Evolutionary conservation across 1,284 basidiomycete species (phyloP), one percentile per base, ranked within the genome.

Genomic region (Fomitopsis schrenkii): DNA sequence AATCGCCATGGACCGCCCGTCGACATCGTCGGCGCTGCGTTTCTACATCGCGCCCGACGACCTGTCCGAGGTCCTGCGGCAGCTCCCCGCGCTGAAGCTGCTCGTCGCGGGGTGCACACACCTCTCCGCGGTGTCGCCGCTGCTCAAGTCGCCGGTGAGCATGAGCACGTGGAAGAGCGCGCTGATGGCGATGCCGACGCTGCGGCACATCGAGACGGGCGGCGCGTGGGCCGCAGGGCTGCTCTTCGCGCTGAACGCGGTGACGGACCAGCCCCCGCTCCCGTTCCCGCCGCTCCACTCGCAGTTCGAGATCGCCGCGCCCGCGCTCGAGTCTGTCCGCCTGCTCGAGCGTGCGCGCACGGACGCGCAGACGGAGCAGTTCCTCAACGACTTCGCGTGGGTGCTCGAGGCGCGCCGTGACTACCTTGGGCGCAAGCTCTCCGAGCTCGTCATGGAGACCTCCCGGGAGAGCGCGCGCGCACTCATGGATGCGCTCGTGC

Each of bases 11-110:
- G 50, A 19, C 14, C 48, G 55, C 12, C 28, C 44, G 8, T 22
- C 48, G 45, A 17, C 38, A 26, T 35, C 57, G 15, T 55, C 60
- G n/a, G 44, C 48, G 5, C 19, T 61, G 17, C 52, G 44, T 17
- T 59, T 58, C 35, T 57, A 52, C 30, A 41, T 62, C 40, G 40
- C 30, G 1, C 56, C 60, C 17, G 54, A 62, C 30, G 22, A 55
- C 44, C 33, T 62, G 1, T 46, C 56, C 12, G 12, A 59, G 15
- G 41, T 62, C n/a, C 53, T 62, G 26, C 17, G 14, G n/a, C 50
- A 45, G 44, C 5, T 44, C 10, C 17, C 42, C 30, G 22, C 38
- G 28, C 7, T 62, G n/a, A 30, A 46, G 33, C 35, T 15, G 10
- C n/a, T 62, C 44, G 17, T 59, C 45, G 15, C 52, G 7, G 9